Base-by-base conservation (phyloP, 2,329 filamentous ascomycete genomes). In the Mycosphaerella sp. region DNA sequence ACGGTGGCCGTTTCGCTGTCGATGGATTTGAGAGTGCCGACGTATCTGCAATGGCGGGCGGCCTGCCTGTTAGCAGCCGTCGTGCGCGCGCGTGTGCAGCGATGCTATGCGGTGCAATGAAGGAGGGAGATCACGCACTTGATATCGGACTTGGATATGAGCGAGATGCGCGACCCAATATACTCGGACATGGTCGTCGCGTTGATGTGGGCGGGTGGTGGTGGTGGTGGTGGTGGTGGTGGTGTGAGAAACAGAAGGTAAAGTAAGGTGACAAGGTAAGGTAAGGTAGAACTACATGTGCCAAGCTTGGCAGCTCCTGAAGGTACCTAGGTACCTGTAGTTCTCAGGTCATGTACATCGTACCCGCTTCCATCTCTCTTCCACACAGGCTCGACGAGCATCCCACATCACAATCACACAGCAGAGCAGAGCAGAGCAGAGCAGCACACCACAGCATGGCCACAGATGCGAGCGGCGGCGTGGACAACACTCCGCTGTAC, bases 101-200 rank as follows among this genome's bases (percentile, higher is more conserved):
- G 32, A 14, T 13, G 14, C 32, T 35, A 13, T 12, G 32, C 4
- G 21, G 21, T 5, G 32, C 14, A 14, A 10, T 6, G 32, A 13
- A 9, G 32, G 32, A 35, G 32, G 6, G 36, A 16, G n/a, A 16
- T 16, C 10, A 25, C 21, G 40, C 59, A 95, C 87, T 90, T 87
- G 74, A 96, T 95, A 75, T 95, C 89, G 73, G 89, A 95, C 78
- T 91, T 94, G 56, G 90, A 96, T 73, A 96, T 93, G 75, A 96
- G 82, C 57, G 89, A 95, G 78, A 96, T 96, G 70, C 87, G 86
- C 73, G 90, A 87, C 74, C 89, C 79, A 63, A 81, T 80, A 70
- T 78, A 81, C 72, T 81, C 79, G 57, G 78, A 77, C 79, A 81
- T 82, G 57, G 62, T 55, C 55, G 50, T 55, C 40, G n/a, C 30